Base-by-base conservation (phyloP, 2,329 filamentous ascomycete genomes). In the Blumeria graminis region DNA sequence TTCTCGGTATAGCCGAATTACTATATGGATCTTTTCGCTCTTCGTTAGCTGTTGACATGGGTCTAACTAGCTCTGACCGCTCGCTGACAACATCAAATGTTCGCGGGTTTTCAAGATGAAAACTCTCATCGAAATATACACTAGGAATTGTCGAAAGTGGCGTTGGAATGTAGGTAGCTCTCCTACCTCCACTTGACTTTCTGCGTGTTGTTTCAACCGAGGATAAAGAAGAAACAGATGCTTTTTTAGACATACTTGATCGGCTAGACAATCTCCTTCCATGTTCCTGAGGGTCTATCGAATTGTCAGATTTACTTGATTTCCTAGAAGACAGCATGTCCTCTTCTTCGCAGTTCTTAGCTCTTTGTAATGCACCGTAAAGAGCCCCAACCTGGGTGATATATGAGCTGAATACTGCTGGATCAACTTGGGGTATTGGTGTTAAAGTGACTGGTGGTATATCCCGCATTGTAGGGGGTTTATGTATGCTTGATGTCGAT, bases 51-150 rank as follows among this genome's bases (percentile, higher is more conserved):
- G 73, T 74, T 3, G 77, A 74, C 1, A 75, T 72, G 89, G 92
- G 61, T 33, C 58, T 60, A n/a, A 96, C 83, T n/a, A 98, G 86
- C 67, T 96, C 90, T 10, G 92, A 94, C 58, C 88, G 78, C 68
- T 98, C 92, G 65, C 89, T 96, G 13, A 98, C 89, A 32, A 96
- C 81, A 66, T 98, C 92, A 66, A 98, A 98, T 0, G 85, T 96
- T 55, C 92, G 80, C 0, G 92, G 92, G 60, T 98, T 96, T 66
- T 98, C 92, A 7, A 98, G 76, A 63, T 87, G 90, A 62, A 98
- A 98, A 63, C 88, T 82, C 36, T 94, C 85, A 56, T 96, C 92
- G 63, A 95, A 95, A 66, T 96, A 98, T 10, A 98, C 86, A 53
- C 73, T 77, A 0, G 92, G 92, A 46, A 98, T 94, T 0, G 89